phyloP scores from a whole-genome alignment of 352 stramenopile species.

The Globisporangium radiosum region DNA sequence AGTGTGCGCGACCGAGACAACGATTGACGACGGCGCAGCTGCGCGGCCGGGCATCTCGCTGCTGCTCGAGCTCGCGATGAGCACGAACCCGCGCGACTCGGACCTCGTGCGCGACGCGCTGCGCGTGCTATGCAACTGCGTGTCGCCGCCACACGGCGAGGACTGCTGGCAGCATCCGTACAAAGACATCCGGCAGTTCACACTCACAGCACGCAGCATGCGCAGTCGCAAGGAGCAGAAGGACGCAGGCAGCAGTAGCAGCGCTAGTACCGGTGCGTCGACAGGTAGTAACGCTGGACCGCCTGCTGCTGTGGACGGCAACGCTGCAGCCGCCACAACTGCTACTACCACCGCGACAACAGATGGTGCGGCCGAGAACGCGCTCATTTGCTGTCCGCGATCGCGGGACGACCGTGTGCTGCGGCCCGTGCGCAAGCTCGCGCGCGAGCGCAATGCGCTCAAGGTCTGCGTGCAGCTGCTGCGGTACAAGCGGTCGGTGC shows the following conservation, averaged over 20 bases:
- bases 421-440: conserved; percentile 63
- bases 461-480: conserved; percentile 86
- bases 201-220: conserved; percentile 66
- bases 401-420: conserved; percentile 64
- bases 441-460: conserved; percentile 75
- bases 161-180: conserved; percentile 81
- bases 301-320: background rate
- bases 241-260: background rate
- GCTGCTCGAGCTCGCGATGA: conserved; percentile 73
- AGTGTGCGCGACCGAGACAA: conserved; percentile 70
- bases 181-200: conserved; percentile 81
- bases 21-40: conserved; percentile 32
- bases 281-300: too few relatives aligned
- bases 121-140: conserved; percentile 78
- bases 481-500: conserved; percentile 81
- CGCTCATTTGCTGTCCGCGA: conserved; percentile 39
- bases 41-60: conserved; percentile 63
- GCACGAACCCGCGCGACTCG: conserved; percentile 60
- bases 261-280: too few relatives aligned
- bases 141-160: conserved; percentile 66
- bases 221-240: conserved; percentile 32
- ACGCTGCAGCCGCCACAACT: background rate
- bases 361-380: conserved; percentile 11
- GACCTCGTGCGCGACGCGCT: conserved; percentile 69
- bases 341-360: background rate